Evolutionary conservation across 225 moss, liverwort and hornwort species (phyloP), one percentile per base, ranked within the genome.

Genomic region (Asterella californica): DNA sequence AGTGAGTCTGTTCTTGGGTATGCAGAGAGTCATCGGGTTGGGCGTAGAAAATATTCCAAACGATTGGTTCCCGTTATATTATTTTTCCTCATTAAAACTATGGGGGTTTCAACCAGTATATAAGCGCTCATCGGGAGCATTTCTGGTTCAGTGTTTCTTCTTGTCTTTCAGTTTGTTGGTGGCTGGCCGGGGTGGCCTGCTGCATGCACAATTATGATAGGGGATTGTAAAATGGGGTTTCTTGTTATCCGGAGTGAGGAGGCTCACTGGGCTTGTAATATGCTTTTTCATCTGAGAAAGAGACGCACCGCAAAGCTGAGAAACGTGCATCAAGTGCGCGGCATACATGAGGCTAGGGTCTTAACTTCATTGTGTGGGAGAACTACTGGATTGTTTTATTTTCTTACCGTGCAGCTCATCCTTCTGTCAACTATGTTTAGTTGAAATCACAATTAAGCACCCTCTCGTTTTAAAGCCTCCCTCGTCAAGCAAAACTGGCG

Each of bases 251-350:
- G 82, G 70, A 76, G 67, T 85, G 81, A 79, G 79, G 70, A 81
- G 82, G 81, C 81, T 79, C 81, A 72, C 75, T 85, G 78, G 84
- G 81, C 81, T 82, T 85, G 79, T 79, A 70, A 79, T 65, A 70
- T 83, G 64, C 82, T 59, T 82, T 85, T 78, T 79, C 85, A 82
- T 77, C 54, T 85, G 79, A 80, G 78, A 82, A 82, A 85, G 85
- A 80, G 80, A 85, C 77, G 82, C 76, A 85, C 76, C 72, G 76
- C 76, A 82, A 76, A 82, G 80, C 77, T 77, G 82, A 81, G 81
- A 85, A 78, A 75, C 85, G 79, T 85, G 85, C 82, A 79, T 82
- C 81, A 79, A 76, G 79, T 85, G 85, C 85, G 85, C 79, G 75
- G 82, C 79, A 82, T 72, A 75, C 18, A 85, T 79, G 82, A 79